Conservation (phyloP, 2,329 filamentous ascomycete species). For the Aspergillus texensis region DNA sequence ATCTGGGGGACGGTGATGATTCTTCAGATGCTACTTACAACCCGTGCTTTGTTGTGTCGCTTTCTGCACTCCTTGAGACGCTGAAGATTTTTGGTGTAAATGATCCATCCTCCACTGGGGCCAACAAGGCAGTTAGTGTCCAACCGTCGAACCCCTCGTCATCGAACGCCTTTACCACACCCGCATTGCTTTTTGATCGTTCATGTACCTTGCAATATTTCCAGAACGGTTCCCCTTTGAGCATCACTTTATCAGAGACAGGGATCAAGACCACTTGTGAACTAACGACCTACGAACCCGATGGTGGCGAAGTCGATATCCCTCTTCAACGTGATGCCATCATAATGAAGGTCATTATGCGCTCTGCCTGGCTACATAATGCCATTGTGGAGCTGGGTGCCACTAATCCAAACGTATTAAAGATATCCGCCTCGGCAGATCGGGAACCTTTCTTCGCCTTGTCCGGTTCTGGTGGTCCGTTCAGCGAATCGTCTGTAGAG, state of each 20-base stretch:
- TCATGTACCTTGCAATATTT: constrained; percentile 83
- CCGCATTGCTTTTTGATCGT: constrained; percentile 79
- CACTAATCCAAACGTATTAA: constrained; percentile 72
- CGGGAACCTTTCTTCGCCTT: constrained; percentile 73
- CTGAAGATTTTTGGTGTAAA: constrained; percentile 91
- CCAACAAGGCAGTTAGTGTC: constrained; percentile 30
- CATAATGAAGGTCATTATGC: constrained; percentile 93
- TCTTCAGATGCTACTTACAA: constrained; percentile 43
- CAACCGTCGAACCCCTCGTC: constrained; percentile 45
- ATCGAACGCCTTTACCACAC: constrained; percentile 78
- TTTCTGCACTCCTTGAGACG: constrained; percentile 86
- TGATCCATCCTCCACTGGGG: constrained; percentile 50
- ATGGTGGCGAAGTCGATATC: constrained; percentile 62
- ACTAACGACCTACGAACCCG: constrained; percentile 82
- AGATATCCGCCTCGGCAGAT: constrained; percentile 64
- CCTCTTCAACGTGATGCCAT: constrained; percentile 82
- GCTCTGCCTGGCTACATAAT: constrained; percentile 54
- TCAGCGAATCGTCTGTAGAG: constrained; percentile 63
- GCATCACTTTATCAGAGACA: constrained; percentile 81
- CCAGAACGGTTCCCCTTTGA: constrained; percentile 74
- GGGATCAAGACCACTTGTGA: constrained; percentile 88
- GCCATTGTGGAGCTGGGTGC: constrained; percentile 57
- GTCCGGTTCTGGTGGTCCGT: constrained; percentile 61
- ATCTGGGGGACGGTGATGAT: constrained; percentile 41
- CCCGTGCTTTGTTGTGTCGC: constrained; percentile 82